Base-by-base conservation (phyloP, 352 stramenopile genomes). In the Pythium myriotylum region DNA sequence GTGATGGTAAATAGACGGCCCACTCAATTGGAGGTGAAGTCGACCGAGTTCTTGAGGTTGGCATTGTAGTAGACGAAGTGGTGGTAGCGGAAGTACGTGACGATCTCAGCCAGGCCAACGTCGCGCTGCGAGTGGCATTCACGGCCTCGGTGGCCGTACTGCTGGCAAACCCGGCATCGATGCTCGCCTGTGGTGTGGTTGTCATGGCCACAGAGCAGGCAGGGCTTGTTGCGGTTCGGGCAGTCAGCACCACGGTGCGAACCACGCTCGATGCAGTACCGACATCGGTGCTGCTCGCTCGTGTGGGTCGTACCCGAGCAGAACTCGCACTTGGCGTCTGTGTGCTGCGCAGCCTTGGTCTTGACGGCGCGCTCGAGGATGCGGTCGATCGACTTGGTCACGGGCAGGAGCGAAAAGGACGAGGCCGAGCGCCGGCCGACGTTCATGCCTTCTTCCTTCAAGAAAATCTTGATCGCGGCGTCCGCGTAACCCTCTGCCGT, bases 61-160 rank as follows among this genome's bases (percentile, higher is more conserved):
- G 78, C 77, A 67, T 92, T 93, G 79, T 95, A 95, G 63, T 95
- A 95, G 17, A 95, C 70, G 62, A 92, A 95, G 57, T 93, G 78
- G 42, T 95, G 86, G 65, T 88, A 95, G 19, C 84, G 86, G 63
- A 92, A 95, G 71, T 91, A 92, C 37, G 86, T 90, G 27, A 93
- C 49, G 48, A 95, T 67, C 62, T 95, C 86, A 16, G 86, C 74
- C 63, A 91, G 73, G 4, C 86, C 86, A 16, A 93, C 86, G 56
- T 92, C 84, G 52, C 86, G 79, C 54, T 94, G 86, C 32, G 76
- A 73, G 64, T 94, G 86, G 62, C 86, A 94, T 55, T 94, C 84
- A 40, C 86, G 86, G 35, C 86, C 86, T 32, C 86, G 86, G 62
- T 94, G 86, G 23, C 86, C 86, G 50, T 85, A 92, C 54, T 92